Conservation (phyloP, 495 filamentous ascomycete species). For the Aspergillus bertholletiae region DNA sequence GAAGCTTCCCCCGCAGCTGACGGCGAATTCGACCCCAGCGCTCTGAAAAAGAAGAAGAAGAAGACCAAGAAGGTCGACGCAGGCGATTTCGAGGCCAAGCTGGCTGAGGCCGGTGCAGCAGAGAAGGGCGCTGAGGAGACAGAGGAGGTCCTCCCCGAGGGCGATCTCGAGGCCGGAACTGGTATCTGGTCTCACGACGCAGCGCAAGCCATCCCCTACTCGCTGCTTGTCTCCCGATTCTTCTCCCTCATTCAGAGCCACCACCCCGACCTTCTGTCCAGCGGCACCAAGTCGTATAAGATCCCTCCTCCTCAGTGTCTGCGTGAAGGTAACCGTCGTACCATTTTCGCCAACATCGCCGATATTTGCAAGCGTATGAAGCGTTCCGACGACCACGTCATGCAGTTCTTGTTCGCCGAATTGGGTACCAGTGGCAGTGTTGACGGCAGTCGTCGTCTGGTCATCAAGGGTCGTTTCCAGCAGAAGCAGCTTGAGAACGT, state of each 20-base stretch:
- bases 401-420: slow-evolving; percentile 94
- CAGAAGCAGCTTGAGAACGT: slow-evolving; percentile 98
- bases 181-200: slow-evolving; percentile 89
- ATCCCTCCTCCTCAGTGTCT: slow-evolving; percentile 98
- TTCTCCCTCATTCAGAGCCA: slow-evolving; percentile 87
- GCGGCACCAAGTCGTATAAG: slow-evolving; percentile 91
- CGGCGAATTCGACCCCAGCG: slow-evolving; percentile 67
- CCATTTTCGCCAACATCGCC: slow-evolving; percentile 95
- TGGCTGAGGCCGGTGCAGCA: slow-evolving; percentile 68
- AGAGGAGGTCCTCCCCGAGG: slow-evolving; percentile 51
- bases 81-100: slow-evolving; percentile 76
- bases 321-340: slow-evolving; percentile 99
- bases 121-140: slow-evolving; percentile 49
- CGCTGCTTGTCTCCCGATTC: slow-evolving; percentile 80
- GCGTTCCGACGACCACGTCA: slow-evolving; percentile 94
- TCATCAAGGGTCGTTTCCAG: slow-evolving; percentile 99
- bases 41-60: slow-evolving; percentile 95
- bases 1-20: slow-evolving; percentile 58
- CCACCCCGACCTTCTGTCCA: slow-evolving; percentile 88
- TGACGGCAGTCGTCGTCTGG: slow-evolving; percentile 86
- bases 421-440: slow-evolving; percentile 94
- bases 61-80: slow-evolving; percentile 69
- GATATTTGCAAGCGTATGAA: slow-evolving; percentile 96
- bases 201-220: slow-evolving; percentile 73
- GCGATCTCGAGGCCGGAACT: slow-evolving; percentile 85